Evolutionary conservation across 1,139 yeast species (phyloP), one percentile per base, ranked within the genome.

Genomic region (Arxiozyma heterogenica): DNA sequence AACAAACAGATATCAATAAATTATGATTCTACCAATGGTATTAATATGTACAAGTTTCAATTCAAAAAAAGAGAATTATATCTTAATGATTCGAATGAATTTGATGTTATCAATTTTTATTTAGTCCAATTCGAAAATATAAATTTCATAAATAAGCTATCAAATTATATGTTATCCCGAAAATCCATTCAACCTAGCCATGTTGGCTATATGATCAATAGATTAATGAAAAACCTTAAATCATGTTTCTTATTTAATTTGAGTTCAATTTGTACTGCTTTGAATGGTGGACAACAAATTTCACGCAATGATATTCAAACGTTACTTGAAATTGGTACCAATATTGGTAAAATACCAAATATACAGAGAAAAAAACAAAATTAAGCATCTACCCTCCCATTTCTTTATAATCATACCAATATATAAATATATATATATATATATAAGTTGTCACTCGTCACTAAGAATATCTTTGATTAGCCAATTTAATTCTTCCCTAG

Each of bases 401-500:
- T 12, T 34, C 39, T 9, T 34, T 34, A 12, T 34, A 34, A 34
- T 12, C 39, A 34, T 34, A 34, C n/a, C n/a, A n/a, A 34, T 15
- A 34, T 34, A n/a, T 15, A 4, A 15, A 34, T 34, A 34, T 34
- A 34, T 4, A 15, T 15, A 49, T 34, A 20, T 42, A 22, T 8
- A 20, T 22, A 39, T 34, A 18, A 39, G 22, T 39, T 7, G 17
- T 55, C 54, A 65, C 52, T 62, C 64, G 51, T 65, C 66, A 22
- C 71, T 64, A 25, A 73, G 59, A 34, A 78, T 71, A 57, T 84
- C 91, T 69, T 82, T 84, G 47, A 86, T 75, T 52, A 85, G 73
- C 86, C 89, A 82, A 61, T 82, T 81, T 58, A 86, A 71, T 64
- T 86, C 94, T 58, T 84, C 86, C 27, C 80, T 76, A 0, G 84